These are phyloP conservation scores for Suillus variegatus DNA, from an alignment of 768 basidiomycete genomes.

Conservation along the genomic window DNA sequence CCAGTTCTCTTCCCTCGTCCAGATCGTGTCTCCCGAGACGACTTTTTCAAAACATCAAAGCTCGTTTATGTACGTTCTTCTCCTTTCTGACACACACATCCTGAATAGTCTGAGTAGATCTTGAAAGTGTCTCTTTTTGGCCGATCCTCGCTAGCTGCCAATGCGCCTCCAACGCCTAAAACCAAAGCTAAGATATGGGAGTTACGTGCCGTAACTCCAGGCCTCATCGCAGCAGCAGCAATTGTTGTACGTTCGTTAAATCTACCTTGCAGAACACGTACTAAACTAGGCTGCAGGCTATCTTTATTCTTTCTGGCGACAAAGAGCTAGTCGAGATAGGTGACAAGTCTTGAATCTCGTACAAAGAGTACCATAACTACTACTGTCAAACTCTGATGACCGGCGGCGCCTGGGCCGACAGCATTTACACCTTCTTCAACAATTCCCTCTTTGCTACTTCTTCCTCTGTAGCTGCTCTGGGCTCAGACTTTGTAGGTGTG, in stretches of 20 bases:
- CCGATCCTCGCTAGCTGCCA: too few species aligned
- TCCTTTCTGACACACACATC: not conserved
- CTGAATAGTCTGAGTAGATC: too few species aligned
- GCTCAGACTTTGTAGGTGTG: too few species aligned
- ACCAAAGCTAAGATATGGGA: too few species aligned
- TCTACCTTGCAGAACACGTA: too few species aligned
- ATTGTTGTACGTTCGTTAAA: too few species aligned
- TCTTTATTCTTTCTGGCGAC: conserved; percentile 2
- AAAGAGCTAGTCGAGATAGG: not conserved
- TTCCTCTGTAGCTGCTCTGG: not conserved
- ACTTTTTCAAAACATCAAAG: not conserved
- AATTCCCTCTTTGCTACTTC: not conserved
- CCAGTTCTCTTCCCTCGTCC: not conserved
- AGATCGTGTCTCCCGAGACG: not conserved
- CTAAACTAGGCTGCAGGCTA: not conserved
- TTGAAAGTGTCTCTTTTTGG: too few species aligned
- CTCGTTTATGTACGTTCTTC: not conserved
- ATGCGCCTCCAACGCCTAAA: too few species aligned
- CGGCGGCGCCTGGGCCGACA: not conserved
- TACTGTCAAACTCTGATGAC: not conserved
- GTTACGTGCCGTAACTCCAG: too few species aligned
- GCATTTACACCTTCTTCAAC: conserved; percentile 3
- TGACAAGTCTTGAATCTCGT: not conserved
- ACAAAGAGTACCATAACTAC: conserved; percentile 7
- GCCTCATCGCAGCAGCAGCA: too few species aligned